Evolutionary conservation across 2,329 filamentous ascomycete genomes (phyloP), one percentile per base, ranked within the genome.

Genomic region (Chrysosporium keratinophilum): DNA sequence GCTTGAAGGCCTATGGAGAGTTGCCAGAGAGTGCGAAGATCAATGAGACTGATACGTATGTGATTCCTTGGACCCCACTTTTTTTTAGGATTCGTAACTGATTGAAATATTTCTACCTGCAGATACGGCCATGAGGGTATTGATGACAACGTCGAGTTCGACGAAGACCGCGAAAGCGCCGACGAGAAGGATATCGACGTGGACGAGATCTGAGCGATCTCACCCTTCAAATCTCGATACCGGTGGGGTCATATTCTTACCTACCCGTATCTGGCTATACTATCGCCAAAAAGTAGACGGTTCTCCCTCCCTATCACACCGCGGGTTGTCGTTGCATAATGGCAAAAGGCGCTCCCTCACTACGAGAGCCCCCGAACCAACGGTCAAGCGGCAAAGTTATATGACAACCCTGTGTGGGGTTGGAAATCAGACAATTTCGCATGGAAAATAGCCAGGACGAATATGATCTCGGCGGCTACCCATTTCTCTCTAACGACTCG

Each of bases 101-200:
- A 54, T 34, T 17, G 11, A 12, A 48, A 52, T 49, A 50, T 54
- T 37, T 56, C 17, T 42, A 28, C 33, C 46, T 50, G 33, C 42
- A 65, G 60, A 61, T 75, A 82, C 69, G 82, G 88, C 67, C 87
- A 90, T 73, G 87, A 90, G 71, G 90, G 89, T 72, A 86, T 95
- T 71, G 91, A 93, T 73, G 88, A 95, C 76, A 93, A 93, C 75
- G 95, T 98, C 78, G 93, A 97, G 77, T 97, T 97, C 78, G 93
- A 94, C 76, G 90, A 97, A 72, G 91, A 95, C 73, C 78, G 84
- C 61, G 84, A 87, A 66, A 77, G 71, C 56, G 76, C 75, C 65
- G 79, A 78, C 59, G 82, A 79, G 69, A 89, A 88, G 77, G 88
- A 95, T 64, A 83, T 96, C 66, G 88, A 94, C 71, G 88, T 95